Evolutionary conservation across 2,329 filamentous ascomycete species (phyloP), one percentile per base, ranked within the genome.

Genomic region (Exophiala spinifera): DNA sequence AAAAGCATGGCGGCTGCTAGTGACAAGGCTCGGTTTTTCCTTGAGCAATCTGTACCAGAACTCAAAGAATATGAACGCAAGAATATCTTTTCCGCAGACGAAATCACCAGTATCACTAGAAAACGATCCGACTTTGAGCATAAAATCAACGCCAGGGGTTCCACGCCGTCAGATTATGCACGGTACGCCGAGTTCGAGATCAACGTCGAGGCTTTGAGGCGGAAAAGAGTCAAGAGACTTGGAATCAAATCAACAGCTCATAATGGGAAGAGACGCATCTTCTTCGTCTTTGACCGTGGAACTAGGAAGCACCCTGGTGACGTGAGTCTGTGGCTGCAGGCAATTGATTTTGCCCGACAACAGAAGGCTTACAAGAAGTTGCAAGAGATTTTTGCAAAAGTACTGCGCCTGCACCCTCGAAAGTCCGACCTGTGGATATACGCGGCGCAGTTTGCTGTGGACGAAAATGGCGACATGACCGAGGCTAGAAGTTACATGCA

Each of bases 41-140:
- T 97, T 61, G 94, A 99, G 76, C 87, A 92, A 64, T 87, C 88
- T 1, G 89, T 96, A 40, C 90, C 91, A 14, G 91, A 97, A 71
- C 81, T 99, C 53, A 89, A 91, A 60, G 91, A 96, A 66, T 95
- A 90, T 71, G 88, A 95, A 72, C 83, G 89, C 62, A 96, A 96
- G 72, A 86, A 89, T 65, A 88, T 99, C 64, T 99, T 99, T 74
- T 83, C 81, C 57, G 85, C 87, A 76, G 88, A 95, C 62, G 92
- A 99, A 71, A 96, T 99, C 69, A 82, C 84, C 59, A 86, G 87
- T 43, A 91, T 99, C 61, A 87, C 95, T 49, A 86, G 86, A 68
- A 96, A 94, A 71, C 86, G 94, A 64, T 95, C 90, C 67, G 88
- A 95, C 65, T 95, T 91, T 69, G 94, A 99, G 71, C 92, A 96